Base-by-base conservation (phyloP, 768 basidiomycete species). In the Boletus bicolor region DNA sequence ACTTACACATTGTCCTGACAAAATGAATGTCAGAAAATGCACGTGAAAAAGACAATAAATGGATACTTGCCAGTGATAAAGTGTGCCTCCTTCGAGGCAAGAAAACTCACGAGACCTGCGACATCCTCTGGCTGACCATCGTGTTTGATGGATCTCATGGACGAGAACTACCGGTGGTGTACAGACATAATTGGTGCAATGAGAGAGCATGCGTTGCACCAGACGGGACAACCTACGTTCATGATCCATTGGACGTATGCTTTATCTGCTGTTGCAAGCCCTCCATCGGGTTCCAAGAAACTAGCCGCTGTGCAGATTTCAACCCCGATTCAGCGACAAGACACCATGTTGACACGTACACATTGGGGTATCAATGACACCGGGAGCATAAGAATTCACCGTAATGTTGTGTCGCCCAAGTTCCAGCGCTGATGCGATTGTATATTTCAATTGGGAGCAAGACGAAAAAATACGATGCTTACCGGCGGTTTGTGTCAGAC, bases 301-400 rank as follows among this genome's bases (percentile, higher is more conserved):
- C 1, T 10, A 1, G 3, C 49, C 39, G 48, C 61, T 63, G 19
- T 37, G n/a, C 24, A 35, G 36, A 41, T n/a, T 21, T 43, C 19
- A 17, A 37, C 1, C n/a, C 14, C 15, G 9, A 7, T 36, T 35
- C 9, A 45, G 21, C 1, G 17, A 41, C 8, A 36, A 35, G 14
- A 44, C 24, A 24, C 7, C 11, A 1, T 6, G 17, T 7, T 0
- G n/a, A 50, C 9, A 60, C 68, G 12, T 38, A 78, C 76, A 21
- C 65, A 75, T 46, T 5, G 55, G 44, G 0, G 72, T 77, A 0
- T 63, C 41, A 42, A 73, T 69, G 15, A 54, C 7, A 4, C 75
- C 73, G 0, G 77, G 77, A 3, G 74, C 72, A 51, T 79, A 77
- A 1, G 73, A 64, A 47, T 77, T 77, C 4, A 75, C 77, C 0